Evolutionary conservation across 2,329 filamentous ascomycete species (phyloP).

Genomic region (Aspergillus oerlinghausenensis): DNA sequence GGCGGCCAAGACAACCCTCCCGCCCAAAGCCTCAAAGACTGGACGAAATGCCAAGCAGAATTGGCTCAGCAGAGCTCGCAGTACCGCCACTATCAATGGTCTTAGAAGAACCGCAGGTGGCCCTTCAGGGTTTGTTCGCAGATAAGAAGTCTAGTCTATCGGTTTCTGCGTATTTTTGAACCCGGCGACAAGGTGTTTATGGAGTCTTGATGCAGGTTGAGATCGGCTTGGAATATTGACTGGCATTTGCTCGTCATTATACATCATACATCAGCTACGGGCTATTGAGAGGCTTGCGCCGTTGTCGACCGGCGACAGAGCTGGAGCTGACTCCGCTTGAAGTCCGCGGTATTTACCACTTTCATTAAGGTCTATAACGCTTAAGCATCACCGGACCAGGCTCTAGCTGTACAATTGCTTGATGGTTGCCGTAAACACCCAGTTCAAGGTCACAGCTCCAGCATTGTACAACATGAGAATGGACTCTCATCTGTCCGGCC

Average conservation of each 20-base stretch:
- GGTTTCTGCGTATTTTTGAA: neutral
- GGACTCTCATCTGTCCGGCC: neutral
- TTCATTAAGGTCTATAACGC: neutral
- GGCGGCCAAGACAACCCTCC: slow-evolving; percentile 34
- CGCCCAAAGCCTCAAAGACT: slow-evolving; percentile 43
- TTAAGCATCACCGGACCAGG: neutral
- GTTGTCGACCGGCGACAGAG: neutral
- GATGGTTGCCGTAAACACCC: neutral
- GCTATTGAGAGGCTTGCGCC: neutral
- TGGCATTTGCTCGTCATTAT: neutral
- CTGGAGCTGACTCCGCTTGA: neutral
- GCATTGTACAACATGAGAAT: neutral
- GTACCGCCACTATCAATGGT: slow-evolving; percentile 28
- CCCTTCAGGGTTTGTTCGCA: slow-evolving; percentile 35
- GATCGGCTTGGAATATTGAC: neutral
- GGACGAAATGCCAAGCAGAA: slow-evolving; percentile 35
- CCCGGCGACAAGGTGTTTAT: neutral
- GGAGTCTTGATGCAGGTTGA: neutral
- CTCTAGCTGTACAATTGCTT: neutral
- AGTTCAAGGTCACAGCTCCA: neutral
- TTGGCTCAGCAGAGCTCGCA: slow-evolving; percentile 37
- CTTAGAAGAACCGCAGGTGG: slow-evolving; percentile 35
- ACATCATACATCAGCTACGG: neutral
- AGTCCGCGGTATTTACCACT: neutral
- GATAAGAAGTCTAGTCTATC: slow-evolving; percentile 11